Conservation (phyloP, 371 early-diverging fungal species). For the Lichtheimia corymbifera region DNA sequence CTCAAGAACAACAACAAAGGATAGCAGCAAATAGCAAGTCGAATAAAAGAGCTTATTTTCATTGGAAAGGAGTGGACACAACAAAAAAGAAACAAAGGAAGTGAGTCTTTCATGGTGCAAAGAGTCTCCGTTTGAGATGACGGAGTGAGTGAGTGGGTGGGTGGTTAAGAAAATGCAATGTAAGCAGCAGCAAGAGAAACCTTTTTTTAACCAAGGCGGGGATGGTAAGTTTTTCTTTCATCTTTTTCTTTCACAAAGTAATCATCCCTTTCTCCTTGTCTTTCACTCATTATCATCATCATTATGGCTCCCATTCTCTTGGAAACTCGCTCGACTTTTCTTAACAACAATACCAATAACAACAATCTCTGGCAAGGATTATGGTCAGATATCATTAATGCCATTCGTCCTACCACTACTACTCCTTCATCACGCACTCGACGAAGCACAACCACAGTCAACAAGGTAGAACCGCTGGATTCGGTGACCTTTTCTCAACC, state of each 20-base stretch:
- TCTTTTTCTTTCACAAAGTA: background rate
- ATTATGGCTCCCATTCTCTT: background rate
- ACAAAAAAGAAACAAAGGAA: too few species aligned
- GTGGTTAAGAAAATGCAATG: too few species aligned
- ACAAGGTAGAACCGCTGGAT: conserved; percentile 8
- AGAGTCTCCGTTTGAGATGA: too few species aligned
- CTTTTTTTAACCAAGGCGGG: background rate
- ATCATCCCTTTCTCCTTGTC: background rate
- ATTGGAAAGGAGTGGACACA: too few species aligned
- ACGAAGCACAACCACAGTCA: background rate
- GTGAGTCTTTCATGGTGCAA: too few species aligned
- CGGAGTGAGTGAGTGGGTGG: too few species aligned
- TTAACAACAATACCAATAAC: background rate
- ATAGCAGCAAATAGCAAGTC: too few species aligned
- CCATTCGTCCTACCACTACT: conserved; percentile 2
- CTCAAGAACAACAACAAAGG: too few species aligned
- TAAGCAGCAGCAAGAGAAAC: too few species aligned
- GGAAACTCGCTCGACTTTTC: background rate
- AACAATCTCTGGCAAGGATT: conserved; percentile 6
- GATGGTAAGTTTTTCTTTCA: background rate
- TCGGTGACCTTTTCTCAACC: background rate
- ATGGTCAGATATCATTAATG: conserved; percentile 8
- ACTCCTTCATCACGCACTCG: background rate
- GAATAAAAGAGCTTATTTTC: too few species aligned
- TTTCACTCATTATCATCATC: background rate